Conservation (phyloP, 306 rosid genomes). For the Castanospermum australe region DNA sequence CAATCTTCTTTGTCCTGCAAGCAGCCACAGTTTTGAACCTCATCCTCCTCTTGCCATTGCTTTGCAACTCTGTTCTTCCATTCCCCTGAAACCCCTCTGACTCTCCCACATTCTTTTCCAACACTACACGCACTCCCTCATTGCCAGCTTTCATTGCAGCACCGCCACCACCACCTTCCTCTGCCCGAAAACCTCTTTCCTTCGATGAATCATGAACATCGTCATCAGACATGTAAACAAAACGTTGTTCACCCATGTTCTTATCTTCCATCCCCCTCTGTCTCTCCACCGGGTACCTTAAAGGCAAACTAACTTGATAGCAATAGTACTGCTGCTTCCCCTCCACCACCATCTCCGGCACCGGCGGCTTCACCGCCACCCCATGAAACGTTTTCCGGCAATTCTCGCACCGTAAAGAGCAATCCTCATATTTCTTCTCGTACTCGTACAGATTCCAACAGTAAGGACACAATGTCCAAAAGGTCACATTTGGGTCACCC, state of each 20-base stretch:
- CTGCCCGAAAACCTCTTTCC: neutral
- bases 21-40: constrained; percentile 41
- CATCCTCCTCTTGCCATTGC: constrained; percentile 31
- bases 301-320: constrained; percentile 32
- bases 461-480: constrained; percentile 85
- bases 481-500: constrained; percentile 19
- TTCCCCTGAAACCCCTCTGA: neutral
- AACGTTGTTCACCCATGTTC: neutral
- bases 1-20: constrained; percentile 7
- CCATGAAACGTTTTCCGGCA: constrained; percentile 68
- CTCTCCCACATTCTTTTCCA: neutral
- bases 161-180: neutral
- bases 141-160: neutral
- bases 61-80: neutral
- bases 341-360: constrained; percentile 30
- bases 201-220: neutral
- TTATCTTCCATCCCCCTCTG: neutral
- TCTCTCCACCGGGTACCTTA: constrained; percentile 19
- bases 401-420: constrained; percentile 53
- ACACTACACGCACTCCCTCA: neutral
- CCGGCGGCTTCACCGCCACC: constrained; percentile 49
- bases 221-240: neutral
- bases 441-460: constrained; percentile 64
- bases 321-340: constrained; percentile 61
- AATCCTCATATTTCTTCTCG: constrained; percentile 48